Percentiles rank a stretch among this genome's conserved stretches.
Conservation (phyloP, 2,329 filamentous ascomycete species). For the Hysterium pulicare region DNA sequence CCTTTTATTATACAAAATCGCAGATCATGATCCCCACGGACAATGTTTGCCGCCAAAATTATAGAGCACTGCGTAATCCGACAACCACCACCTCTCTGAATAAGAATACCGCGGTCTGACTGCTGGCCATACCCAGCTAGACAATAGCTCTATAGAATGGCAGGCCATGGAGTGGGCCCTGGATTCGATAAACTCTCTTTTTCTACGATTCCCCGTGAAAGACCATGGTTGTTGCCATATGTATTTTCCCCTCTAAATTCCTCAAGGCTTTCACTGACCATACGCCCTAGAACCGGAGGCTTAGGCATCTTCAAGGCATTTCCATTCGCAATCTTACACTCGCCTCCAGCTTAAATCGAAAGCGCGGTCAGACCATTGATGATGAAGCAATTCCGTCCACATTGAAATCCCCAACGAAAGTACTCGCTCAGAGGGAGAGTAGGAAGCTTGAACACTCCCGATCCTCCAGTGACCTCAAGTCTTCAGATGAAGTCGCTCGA, state of each 20-base stretch:
- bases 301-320: conserved; percentile 83
- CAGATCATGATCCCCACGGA: too few species aligned
- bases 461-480: conserved; percentile 54
- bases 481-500: conserved; percentile 23
- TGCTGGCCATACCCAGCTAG: too few species aligned
- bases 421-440: conserved; percentile 51
- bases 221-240: conserved; percentile 37
- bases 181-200: conserved; percentile 11
- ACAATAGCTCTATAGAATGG: too few species aligned
- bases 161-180: conserved; percentile 13
- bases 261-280: conserved; percentile 5
- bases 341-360: conserved; percentile 48
- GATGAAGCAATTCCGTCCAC: conserved; percentile 69
- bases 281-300: conserved; percentile 67
- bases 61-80: too few species aligned
- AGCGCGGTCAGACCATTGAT: conserved; percentile 64
- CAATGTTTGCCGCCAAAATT: too few species aligned
- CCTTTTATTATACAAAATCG: too few species aligned
- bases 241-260: conserved; percentile 13
- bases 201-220: conserved; percentile 25
- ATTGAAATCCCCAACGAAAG: conserved; percentile 65
- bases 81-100: too few species aligned
- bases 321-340: conserved; percentile 83
- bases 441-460: conserved; percentile 54
- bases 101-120: too few species aligned